Evolutionary conservation across 139 green algal genomes (phyloP).

Genomic region (Micractinium conductrix): DNA sequence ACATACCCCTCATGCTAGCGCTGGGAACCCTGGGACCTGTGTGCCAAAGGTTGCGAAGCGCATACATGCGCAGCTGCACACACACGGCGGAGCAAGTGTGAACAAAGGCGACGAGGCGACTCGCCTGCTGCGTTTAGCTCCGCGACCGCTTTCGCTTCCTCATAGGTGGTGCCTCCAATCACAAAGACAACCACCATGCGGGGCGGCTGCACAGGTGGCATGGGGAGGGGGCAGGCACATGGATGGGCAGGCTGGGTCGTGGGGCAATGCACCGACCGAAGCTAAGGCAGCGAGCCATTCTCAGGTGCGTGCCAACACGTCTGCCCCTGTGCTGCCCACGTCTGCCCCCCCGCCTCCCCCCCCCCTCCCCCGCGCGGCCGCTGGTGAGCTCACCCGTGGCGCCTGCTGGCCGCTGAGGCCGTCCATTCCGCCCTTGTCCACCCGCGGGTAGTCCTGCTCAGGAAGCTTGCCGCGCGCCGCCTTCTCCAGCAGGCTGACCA

Average conservation of each 20-base stretch:
- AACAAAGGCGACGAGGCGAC: no score
- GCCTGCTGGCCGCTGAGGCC: not conserved
- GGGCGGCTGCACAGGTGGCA: constrained; percentile 42
- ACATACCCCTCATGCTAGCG: no score
- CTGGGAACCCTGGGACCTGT: no score
- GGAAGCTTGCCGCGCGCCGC: constrained; percentile 74
- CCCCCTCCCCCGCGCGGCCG: no score
- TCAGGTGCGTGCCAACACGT: not conserved
- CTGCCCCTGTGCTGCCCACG: no score
- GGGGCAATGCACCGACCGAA: no score
- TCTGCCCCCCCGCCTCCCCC: no score
- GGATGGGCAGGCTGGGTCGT: no score
- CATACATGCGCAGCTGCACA: no score
- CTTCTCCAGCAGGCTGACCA: constrained; percentile 82
- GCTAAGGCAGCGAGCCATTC: not conserved
- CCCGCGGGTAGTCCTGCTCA: constrained; percentile 79
- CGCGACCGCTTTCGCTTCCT: constrained; percentile 84
- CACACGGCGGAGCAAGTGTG: no score
- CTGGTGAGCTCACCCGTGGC: not conserved
- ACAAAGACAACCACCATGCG: constrained; percentile 93
- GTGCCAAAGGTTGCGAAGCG: no score
- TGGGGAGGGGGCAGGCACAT: not conserved
- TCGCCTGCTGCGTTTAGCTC: constrained; percentile 92
- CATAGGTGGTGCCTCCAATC: constrained; percentile 96
- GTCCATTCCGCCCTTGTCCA: constrained; percentile 28